Percentiles rank a stretch among this genome's conserved stretches.
phyloP scores from a whole-genome alignment of 2,329 filamentous ascomycete species.

The Trichoderma asperellum region DNA sequence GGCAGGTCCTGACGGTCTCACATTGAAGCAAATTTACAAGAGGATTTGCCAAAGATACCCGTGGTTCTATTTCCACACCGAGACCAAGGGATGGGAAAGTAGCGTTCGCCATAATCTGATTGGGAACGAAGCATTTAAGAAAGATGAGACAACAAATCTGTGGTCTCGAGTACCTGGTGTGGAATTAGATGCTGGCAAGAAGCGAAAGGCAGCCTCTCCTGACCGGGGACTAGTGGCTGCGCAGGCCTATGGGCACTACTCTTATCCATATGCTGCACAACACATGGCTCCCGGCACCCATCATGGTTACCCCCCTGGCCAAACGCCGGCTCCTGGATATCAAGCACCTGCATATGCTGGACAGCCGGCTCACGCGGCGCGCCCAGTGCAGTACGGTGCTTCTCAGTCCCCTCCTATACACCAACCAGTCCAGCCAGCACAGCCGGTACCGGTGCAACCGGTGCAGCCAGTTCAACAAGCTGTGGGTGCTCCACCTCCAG shows the following conservation, averaged over 20 bases:
- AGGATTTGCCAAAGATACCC: constrained; percentile 62
- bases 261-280: constrained; percentile 42
- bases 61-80: constrained; percentile 62
- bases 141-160: constrained; percentile 59
- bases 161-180: constrained; percentile 63
- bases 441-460: constrained; percentile 6
- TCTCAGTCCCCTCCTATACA: constrained; percentile 38
- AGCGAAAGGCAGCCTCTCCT: constrained; percentile 59
- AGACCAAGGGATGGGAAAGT: constrained; percentile 68
- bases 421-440: constrained; percentile 30
- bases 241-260: constrained; percentile 45
- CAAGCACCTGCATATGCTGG: constrained; percentile 42
- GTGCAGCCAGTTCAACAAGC: neutral
- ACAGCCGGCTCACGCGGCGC: constrained; percentile 38
- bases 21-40: constrained; percentile 66
- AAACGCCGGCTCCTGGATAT: constrained; percentile 42
- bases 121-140: constrained; percentile 63
- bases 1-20: constrained; percentile 57
- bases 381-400: constrained; percentile 40
- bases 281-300: constrained; percentile 42
- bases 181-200: constrained; percentile 64
- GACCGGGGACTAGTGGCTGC: constrained; percentile 51
- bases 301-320: constrained; percentile 42
- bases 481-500: constrained; percentile 39
- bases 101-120: constrained; percentile 67